Base-by-base conservation (phyloP, 2,329 filamentous ascomycete genomes). In the Phoma sp. region DNA sequence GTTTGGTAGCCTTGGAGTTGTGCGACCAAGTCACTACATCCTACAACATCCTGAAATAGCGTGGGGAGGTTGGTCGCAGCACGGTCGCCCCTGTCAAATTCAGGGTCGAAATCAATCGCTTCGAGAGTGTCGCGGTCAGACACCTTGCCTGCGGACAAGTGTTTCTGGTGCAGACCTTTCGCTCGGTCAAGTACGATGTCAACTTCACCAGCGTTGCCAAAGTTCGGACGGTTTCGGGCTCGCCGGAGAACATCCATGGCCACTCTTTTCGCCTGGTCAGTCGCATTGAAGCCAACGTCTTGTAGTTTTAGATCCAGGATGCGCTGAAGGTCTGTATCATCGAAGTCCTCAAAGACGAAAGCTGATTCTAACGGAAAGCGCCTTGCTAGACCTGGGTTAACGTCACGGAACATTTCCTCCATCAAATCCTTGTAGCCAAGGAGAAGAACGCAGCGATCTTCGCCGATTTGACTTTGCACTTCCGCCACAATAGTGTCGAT, bases 401-500 rank as follows among this genome's bases (percentile, higher is more conserved):
- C 84, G 29, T 88, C 87, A n/a, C 86, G 84, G 57, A 92, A 87
- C 88, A 92, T 91, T 0, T 82, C 75, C 47, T 85, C 80, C 85
- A 93, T 89, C 60, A 88, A 79, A 0, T 87, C 83, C 43, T 85
- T 81, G 73, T 92, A 92, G 0, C 90, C 90, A 0, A 91, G 77
- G 0, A 92, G 77, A 0, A 92, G 76, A 0, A 92, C 87, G 58
- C 88, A 92, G 3, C 88, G 83, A 69, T 92, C 88, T 25, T 92
- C 88, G 0, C 88, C 87, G 0, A 87, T 84, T 0, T 82, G 82
- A 57, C 83, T 88, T 55, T 92, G 89, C 0, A 92, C 83, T 61
- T 91, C 86, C 0, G 88, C 86, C 0, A 92, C 89, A 12, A 92
- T 86, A 0, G 88, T 91, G 62, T 92, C 89, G 3, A 92, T 80